phyloP scores from a whole-genome alignment of 2,329 filamentous ascomycete species.

The Scedosporium apiospermum region DNA sequence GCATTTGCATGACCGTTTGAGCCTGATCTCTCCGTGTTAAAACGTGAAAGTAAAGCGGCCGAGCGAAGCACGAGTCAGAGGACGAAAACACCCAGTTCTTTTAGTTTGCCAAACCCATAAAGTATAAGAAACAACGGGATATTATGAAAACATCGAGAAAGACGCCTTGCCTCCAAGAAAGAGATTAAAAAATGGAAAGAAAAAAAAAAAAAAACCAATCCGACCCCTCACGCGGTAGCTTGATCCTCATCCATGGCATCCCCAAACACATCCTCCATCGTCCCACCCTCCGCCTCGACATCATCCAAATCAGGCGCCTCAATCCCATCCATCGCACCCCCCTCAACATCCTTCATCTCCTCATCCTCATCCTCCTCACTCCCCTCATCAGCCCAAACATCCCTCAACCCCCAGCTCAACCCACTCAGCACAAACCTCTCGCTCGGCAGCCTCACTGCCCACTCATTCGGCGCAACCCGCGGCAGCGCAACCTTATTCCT shows the following conservation, averaged over 20 bases:
- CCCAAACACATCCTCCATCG: conserved; percentile 45
- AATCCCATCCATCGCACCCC: conserved; percentile 35
- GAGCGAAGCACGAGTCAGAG: no score
- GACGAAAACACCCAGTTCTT: no score
- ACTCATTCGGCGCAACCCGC: conserved; percentile 53
- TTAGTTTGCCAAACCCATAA: no score
- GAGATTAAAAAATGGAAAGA: background rate
- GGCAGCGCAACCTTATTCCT: conserved; percentile 59
- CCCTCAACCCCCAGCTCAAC: conserved; percentile 53
- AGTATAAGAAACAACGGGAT: no score
- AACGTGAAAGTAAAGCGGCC: background rate
- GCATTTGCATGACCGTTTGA: background rate
- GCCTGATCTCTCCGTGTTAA: background rate
- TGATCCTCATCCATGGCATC: conserved; percentile 45
- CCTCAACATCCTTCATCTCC: conserved; percentile 27
- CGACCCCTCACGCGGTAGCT: background rate
- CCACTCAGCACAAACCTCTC: conserved; percentile 61
- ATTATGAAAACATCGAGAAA: background rate
- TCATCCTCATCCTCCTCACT: conserved; percentile 33
- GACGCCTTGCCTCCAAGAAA: background rate
- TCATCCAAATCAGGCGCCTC: conserved; percentile 31
- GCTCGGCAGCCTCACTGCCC: conserved; percentile 56
- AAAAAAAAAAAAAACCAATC: background rate
- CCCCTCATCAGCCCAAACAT: conserved; percentile 44
- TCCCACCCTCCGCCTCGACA: conserved; percentile 35